A percentile compares a stretch with the other conserved stretches of the same genome.
These are phyloP conservation scores for Fraxinus excelsior DNA, from an alignment of 257 asterid species.

Conservation along the genomic window DNA sequence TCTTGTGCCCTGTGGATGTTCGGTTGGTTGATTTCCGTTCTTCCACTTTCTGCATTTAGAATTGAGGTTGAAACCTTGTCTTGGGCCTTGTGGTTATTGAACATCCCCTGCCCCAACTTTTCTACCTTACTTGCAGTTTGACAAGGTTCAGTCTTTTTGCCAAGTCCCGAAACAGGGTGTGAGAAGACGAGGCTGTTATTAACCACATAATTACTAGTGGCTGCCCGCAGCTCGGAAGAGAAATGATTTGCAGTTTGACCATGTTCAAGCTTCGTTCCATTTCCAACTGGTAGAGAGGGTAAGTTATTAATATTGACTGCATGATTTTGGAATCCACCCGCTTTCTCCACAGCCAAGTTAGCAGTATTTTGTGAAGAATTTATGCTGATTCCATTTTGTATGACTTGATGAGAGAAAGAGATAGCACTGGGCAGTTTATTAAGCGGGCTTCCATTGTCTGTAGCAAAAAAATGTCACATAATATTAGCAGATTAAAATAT, in stretches of 20 bases:
- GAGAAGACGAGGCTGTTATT: slow-evolving; percentile 30
- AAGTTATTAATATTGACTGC: slow-evolving; percentile 30
- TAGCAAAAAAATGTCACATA: slow-evolving; percentile 14
- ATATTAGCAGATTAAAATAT: slow-evolving; percentile 28
- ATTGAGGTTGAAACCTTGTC: slow-evolving; percentile 10
- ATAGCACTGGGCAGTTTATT: slow-evolving; percentile 30
- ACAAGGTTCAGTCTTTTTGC: slow-evolving; percentile 34
- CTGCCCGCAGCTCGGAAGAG: slow-evolving; percentile 23
- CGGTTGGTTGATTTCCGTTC: slow-evolving; percentile 11
- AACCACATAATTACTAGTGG: slow-evolving; percentile 15
- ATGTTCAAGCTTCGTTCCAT: slow-evolving; percentile 29
- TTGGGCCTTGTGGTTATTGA: slow-evolving; percentile 22
- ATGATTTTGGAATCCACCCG: slow-evolving; percentile 17
- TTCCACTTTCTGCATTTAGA: slow-evolving; percentile 27
- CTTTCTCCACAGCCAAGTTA: slow-evolving; percentile 28
- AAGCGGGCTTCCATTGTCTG: slow-evolving; percentile 38
- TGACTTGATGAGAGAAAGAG: slow-evolving; percentile 33
- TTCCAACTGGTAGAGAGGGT: slow-evolving; percentile 34
- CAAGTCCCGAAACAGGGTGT: slow-evolving; percentile 21
- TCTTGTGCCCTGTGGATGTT: slow-evolving; percentile 14
- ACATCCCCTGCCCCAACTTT: slow-evolving; percentile 16
- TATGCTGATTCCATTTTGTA: slow-evolving; percentile 35
- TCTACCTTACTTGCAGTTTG: slow-evolving; percentile 23
- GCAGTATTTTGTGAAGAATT: slow-evolving; percentile 27
- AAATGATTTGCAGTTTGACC: slow-evolving; percentile 25